phyloP scores from a whole-genome alignment of 768 basidiomycete species.

The Pleurotus eryngii region DNA sequence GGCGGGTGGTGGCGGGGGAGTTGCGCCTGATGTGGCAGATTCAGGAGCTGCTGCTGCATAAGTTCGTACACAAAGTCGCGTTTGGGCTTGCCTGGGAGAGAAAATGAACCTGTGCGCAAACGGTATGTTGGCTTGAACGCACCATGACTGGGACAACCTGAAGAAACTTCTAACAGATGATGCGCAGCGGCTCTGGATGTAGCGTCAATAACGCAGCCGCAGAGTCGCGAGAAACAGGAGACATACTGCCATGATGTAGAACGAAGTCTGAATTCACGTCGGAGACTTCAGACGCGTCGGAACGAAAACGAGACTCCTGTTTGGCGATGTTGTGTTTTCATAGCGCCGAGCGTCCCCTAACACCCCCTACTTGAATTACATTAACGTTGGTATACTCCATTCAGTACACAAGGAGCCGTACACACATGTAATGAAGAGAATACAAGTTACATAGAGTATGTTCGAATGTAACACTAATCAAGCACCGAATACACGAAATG shows the following conservation, averaged over 20 bases:
- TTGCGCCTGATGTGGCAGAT: constrained; percentile 39
- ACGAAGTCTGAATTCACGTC: not conserved
- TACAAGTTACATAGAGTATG: constrained; percentile 9
- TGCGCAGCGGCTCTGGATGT: not conserved
- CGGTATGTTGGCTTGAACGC: not conserved
- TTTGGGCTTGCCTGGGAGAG: not conserved
- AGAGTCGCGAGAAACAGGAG: not conserved
- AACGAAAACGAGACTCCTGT: constrained; percentile 2
- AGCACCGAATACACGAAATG: not conserved
- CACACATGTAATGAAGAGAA: constrained; percentile 9
- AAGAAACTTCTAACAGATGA: constrained; percentile 2
- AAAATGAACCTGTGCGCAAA: not conserved
- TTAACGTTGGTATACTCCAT: too few relatives aligned
- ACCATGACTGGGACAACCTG: constrained; percentile 5
- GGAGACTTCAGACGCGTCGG: constrained; percentile 4
- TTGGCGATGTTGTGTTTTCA: not conserved
- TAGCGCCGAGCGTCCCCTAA: not conserved
- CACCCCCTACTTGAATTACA: too few relatives aligned
- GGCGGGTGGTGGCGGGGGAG: constrained; percentile 40
- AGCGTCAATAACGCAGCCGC: not conserved
- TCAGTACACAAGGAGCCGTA: not conserved
- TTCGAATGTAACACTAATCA: constrained; percentile 4
- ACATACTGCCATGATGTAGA: constrained; percentile 1
- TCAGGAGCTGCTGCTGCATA: constrained; percentile 34
- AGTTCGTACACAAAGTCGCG: constrained; percentile 2